Conservation (phyloP, 352 stramenopile genomes). For the Nothophytophthora sp. region DNA sequence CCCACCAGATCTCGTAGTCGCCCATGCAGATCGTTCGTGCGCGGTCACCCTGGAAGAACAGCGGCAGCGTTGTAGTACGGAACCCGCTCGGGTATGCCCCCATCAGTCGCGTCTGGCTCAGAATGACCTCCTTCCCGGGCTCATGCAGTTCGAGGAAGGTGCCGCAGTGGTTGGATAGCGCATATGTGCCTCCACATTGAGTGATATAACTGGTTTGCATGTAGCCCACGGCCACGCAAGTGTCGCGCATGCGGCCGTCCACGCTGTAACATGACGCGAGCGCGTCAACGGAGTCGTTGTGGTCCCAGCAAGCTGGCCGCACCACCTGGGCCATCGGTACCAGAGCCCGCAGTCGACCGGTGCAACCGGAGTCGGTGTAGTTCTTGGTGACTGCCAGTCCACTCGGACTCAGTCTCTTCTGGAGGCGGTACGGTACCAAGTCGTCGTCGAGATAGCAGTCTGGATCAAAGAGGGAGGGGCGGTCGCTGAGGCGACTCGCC, state of each 20-base stretch:
- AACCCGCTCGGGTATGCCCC: conserved; percentile 77
- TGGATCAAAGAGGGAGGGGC: conserved; percentile 63
- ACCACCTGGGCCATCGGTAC: conserved; percentile 47
- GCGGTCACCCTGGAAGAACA: conserved; percentile 70
- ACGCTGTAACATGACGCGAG: conserved; percentile 57
- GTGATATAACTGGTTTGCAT: conserved; percentile 81
- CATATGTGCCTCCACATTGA: conserved; percentile 68
- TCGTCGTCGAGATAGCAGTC: conserved; percentile 71
- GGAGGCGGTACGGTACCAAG: conserved; percentile 53
- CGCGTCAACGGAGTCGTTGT: conserved; percentile 76
- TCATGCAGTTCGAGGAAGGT: conserved; percentile 88
- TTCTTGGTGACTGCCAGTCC: conserved; percentile 49
- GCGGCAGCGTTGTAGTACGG: conserved; percentile 68
- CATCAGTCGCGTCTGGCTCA: conserved; percentile 71
- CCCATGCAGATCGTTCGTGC: conserved; percentile 67
- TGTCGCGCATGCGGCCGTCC: conserved; percentile 54
- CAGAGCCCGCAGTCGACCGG: conserved; percentile 50
- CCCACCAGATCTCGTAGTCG: conserved; percentile 89
- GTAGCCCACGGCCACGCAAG: conserved; percentile 79
- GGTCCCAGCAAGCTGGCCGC: conserved; percentile 82
- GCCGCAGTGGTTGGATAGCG: conserved; percentile 77
- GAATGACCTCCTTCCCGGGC: conserved; percentile 55
- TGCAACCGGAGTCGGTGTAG: conserved; percentile 56
- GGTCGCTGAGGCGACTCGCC: conserved; percentile 70
- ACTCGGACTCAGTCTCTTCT: conserved; percentile 46